Evolutionary conservation across 768 basidiomycete species (phyloP), one percentile per base, ranked within the genome.

Genomic region (Macrolepiota dolichaula): DNA sequence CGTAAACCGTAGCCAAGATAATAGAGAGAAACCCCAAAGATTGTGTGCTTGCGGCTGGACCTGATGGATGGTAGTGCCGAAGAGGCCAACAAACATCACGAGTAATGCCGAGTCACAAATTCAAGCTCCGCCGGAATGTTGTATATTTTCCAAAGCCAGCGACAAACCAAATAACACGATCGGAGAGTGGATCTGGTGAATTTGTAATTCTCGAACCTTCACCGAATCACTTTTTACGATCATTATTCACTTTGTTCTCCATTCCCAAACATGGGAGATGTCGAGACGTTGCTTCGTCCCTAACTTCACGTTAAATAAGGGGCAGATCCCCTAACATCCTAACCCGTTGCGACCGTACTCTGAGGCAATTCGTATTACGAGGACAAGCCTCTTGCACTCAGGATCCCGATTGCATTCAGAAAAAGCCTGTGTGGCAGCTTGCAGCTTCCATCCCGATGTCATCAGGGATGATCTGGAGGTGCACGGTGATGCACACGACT

Each of bases 61-160:
- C 55, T 61, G 60, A 63, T 55, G 49, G 50, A 57, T 54, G 62
- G 46, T 59, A 56, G 38, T 62, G 62, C 63, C 57, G 63, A 57
- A 51, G 42, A 38, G 44, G 29, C 50, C 22, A 29, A 42, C 13
- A 11, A 44, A 13, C 46, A 38, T 55, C 56, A 56, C 61, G 59
- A 63, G 62, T 69, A 67, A 70, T 73, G 72, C 74, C 73, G 73
- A 66, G 66, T 63, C 59, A 65, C 54, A 44, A 40, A 24, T 63
- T 76, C 74, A 66, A 59, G 62, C 76, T 70, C 76, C 74, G 78
- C 67, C 68, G 67, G 15, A 73, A 72, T 67, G 62, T 65, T 67
- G n/a, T 22, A 27, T 42, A 56, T 51, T 38, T 54, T 35, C 57
- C 60, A 32, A 54, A 59, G 29, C 59, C 69, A 60, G 69, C 69